phyloP scores from a whole-genome alignment of 78 protist species.

The Cavenderia fasciculata region DNA sequence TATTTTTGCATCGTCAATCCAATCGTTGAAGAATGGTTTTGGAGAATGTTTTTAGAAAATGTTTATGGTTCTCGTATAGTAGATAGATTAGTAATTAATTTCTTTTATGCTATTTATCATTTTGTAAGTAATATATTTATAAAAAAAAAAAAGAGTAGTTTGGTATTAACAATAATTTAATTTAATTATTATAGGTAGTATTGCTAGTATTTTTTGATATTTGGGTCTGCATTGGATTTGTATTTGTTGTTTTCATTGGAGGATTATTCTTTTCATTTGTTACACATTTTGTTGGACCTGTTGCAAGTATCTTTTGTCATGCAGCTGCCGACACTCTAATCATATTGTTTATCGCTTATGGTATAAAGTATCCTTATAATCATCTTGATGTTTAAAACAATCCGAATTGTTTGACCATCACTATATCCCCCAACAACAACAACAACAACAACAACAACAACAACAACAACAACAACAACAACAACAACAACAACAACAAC shows the following conservation, averaged over 20 bases:
- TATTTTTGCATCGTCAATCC: conserved; percentile 28
- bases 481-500: too few species aligned
- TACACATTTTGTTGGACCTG: conserved; percentile 13
- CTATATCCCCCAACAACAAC: too few species aligned
- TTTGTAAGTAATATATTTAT: conserved; percentile 23
- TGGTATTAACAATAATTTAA: neutral
- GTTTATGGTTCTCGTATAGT: conserved; percentile 14
- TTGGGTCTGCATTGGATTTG: neutral
- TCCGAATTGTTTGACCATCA: too few species aligned
- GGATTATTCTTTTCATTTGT: conserved; percentile 11
- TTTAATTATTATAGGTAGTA: conserved; percentile 3
- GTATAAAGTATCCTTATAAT: too few species aligned
- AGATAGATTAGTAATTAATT: neutral
- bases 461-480: too few species aligned
- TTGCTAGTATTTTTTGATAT: conserved; percentile 33
- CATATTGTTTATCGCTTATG: too few species aligned
- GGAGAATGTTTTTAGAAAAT: conserved; percentile 31
- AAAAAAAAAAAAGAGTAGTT: neutral
- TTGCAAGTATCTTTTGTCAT: conserved; percentile 8
- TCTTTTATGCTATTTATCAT: conserved; percentile 41
- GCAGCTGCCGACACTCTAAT: conserved; percentile 15
- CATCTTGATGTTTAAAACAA: too few species aligned
- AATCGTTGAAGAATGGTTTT: conserved; percentile 52
- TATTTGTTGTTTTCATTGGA: neutral
- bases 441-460: too few species aligned